Conservation (phyloP, 164 flowering plant species). For the Stephania japonica region DNA sequence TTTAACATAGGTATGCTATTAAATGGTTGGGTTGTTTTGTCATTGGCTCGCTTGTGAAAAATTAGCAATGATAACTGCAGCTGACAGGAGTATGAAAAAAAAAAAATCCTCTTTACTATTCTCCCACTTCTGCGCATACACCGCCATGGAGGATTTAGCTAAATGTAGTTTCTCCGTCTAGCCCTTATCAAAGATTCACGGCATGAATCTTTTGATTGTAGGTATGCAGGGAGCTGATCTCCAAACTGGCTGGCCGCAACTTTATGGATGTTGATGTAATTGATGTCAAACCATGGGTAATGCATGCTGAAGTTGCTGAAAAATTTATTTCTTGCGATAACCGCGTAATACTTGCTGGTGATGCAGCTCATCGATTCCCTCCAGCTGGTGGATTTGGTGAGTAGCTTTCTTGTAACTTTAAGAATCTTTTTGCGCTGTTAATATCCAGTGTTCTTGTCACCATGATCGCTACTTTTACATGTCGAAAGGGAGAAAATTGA, state of each 20-base stretch:
- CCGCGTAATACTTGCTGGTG: slow-evolving; percentile 82
- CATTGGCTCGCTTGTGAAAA: neutral
- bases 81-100: too few relatives aligned
- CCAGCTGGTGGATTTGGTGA: slow-evolving; percentile 99
- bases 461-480: neutral
- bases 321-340: slow-evolving; percentile 49
- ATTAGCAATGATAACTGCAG: too few relatives aligned
- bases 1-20: slow-evolving; percentile 7
- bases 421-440: neutral
- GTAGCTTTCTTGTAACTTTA: slow-evolving; percentile 16
- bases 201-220: slow-evolving; percentile 22
- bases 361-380: slow-evolving; percentile 98
- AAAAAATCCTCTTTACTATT: too few relatives aligned
- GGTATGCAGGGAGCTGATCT: slow-evolving; percentile 75
- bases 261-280: slow-evolving; percentile 61
- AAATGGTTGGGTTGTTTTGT: neutral
- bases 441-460: neutral
- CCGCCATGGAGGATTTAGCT: too few relatives aligned
- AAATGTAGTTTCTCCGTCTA: neutral
- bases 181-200: neutral
- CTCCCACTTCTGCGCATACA: too few relatives aligned
- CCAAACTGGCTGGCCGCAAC: slow-evolving; percentile 70
- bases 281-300: slow-evolving; percentile 94
- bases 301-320: slow-evolving; percentile 99
- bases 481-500: neutral